Evolutionary conservation across 2,329 filamentous ascomycete genomes (phyloP), one percentile per base, ranked within the genome.

Genomic region (Phaeomoniella chlamydospora): DNA sequence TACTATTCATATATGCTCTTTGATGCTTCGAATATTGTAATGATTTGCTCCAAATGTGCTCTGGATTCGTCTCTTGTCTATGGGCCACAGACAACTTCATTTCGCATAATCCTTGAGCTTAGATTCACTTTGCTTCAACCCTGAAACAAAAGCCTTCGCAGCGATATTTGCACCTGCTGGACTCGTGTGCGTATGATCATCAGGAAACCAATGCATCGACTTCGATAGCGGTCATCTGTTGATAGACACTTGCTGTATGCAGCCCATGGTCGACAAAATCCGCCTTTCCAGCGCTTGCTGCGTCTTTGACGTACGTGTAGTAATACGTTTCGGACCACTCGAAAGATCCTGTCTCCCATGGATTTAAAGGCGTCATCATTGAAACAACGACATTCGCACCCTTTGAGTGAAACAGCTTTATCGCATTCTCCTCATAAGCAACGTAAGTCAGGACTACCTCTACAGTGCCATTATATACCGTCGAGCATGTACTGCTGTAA

Each of bases 171-270:
- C 72, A 12, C 73, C 68, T 17, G 53, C 57, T 0, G 69, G 57
- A 35, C 63, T 68, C 2, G 74, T 77, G 50, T 78, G 75, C 0
- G 74, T 79, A 51, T 79, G 74, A 45, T 77, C 74, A 14, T 61
- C 61, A 0, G 73, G 70, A 41, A 67, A 80, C n/a, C 41, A 67
- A 60, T 0, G 57, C 55, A 49, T 74, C 65, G 16, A 74, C 69
- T 3, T 55, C 59, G 1, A 55, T 40, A 29, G 54, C 56, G 0
- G 73, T 72, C 32, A 74, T 46, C 12, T 58, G 55, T 49, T 65
- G 49, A 49, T 68, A 74, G 29, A 62, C 64, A 42, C 66, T 61
- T 3, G 67, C 71, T 4, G 66, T 64, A 44, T 76, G 76, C 29
- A 60, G 57, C 12, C 70, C 69, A 45, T 80, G 74, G 18, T 76